These are phyloP conservation scores for Saitozyma sp. DNA, from an alignment of 768 basidiomycete genomes.

Conservation along the genomic window DNA sequence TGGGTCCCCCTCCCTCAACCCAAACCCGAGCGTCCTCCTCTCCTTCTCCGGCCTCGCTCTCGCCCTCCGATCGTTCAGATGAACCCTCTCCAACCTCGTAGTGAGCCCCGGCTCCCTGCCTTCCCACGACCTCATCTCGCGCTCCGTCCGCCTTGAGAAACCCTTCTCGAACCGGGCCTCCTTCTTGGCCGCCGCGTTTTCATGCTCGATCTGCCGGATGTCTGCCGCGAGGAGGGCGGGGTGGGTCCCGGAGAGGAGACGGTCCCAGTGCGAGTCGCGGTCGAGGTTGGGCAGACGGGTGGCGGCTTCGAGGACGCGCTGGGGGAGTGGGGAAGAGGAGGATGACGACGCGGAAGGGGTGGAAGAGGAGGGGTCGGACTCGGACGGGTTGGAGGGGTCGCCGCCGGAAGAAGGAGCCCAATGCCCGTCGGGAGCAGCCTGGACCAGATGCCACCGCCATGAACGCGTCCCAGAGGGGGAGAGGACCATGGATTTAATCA, in stretches of 20 bases:
- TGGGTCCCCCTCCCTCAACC: too few species aligned
- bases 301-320: too few species aligned
- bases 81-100: constrained; percentile 26
- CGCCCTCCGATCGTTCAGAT: constrained; percentile 37
- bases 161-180: constrained; percentile 15
- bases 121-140: constrained; percentile 35
- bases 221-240: constrained; percentile 9
- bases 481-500: constrained; percentile 16
- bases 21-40: constrained; percentile 8
- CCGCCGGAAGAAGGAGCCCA: neutral
- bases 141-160: constrained; percentile 21
- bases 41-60: constrained; percentile 31
- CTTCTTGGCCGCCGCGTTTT: constrained; percentile 9
- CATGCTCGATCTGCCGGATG: neutral
- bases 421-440: constrained; percentile 7
- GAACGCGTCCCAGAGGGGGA: neutral
- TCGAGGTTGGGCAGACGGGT: too few species aligned
- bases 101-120: constrained; percentile 26
- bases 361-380: neutral
- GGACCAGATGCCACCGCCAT: neutral
- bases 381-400: constrained; percentile 8
- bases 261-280: constrained; percentile 19
- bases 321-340: too few species aligned
- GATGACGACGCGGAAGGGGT: too few species aligned
- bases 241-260: constrained; percentile 14